Evolutionary conservation across 345 rosid species (phyloP).

Genomic region (Brassica carinata): DNA sequence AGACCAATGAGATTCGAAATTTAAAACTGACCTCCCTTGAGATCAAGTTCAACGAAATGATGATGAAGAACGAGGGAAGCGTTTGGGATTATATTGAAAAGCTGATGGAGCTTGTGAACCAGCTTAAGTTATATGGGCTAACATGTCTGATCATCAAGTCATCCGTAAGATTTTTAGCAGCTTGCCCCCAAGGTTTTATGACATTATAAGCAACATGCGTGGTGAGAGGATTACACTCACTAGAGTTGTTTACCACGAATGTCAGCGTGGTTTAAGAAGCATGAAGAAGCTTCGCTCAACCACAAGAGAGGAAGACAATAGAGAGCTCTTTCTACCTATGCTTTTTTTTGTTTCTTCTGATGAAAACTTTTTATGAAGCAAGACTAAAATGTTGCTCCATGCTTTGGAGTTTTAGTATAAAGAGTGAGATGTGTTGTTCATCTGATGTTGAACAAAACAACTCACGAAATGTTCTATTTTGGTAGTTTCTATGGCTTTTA

Average conservation of each 20-base stretch:
- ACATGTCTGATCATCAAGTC: neutral
- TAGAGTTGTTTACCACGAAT: neutral
- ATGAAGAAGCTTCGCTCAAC: neutral
- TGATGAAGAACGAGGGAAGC: neutral
- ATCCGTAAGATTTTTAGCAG: neutral
- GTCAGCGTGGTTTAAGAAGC: neutral
- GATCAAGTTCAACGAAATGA: neutral
- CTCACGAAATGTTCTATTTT: neutral
- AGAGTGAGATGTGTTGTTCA: neutral
- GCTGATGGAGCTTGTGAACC: neutral
- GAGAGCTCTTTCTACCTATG: neutral
- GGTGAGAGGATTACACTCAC: neutral
- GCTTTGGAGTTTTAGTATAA: neutral
- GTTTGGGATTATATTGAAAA: neutral
- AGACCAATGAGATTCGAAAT: neutral
- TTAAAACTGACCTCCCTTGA: neutral
- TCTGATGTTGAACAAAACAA: neutral
- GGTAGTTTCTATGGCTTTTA: neutral
- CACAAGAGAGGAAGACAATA: conserved; percentile 12
- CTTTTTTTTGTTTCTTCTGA: neutral
- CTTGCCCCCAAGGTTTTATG: neutral
- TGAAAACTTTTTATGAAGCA: neutral
- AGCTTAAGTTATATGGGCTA: neutral
- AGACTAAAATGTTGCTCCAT: neutral
- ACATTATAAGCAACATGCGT: neutral